Conservation (phyloP, 805 yeast species). For the Monosporozyma siamensis region DNA sequence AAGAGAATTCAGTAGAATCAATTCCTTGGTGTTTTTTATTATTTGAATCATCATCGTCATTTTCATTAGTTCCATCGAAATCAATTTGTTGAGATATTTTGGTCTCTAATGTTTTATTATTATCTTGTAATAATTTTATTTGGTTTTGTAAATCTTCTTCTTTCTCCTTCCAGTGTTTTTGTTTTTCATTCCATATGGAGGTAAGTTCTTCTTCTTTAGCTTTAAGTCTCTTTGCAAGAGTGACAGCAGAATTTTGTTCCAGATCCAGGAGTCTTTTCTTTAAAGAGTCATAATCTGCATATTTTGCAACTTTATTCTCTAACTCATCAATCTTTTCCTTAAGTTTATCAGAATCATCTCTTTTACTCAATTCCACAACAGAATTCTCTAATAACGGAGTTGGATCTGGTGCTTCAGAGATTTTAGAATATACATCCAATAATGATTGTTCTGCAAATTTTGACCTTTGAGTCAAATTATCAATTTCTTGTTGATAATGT, state of each 20-base stretch:
- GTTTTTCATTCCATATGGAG: slow-evolving; percentile 63
- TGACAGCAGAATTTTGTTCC: slow-evolving; percentile 53
- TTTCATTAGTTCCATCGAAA: slow-evolving; percentile 29
- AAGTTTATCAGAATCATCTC: slow-evolving; percentile 43
- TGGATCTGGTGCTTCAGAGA: slow-evolving; percentile 93
- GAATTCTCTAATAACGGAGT: slow-evolving; percentile 66
- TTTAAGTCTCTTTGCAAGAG: slow-evolving; percentile 42
- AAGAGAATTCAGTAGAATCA: slow-evolving; percentile 41
- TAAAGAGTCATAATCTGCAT: slow-evolving; percentile 72
- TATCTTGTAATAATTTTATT: slow-evolving; percentile 41
- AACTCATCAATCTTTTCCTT: slow-evolving; percentile 42
- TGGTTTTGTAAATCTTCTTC: slow-evolving; percentile 46
- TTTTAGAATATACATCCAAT: slow-evolving; percentile 59
- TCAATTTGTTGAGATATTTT: slow-evolving; percentile 53
- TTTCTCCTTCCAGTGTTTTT: slow-evolving; percentile 54
- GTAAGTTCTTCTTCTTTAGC: slow-evolving; percentile 69
- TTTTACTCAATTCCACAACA: slow-evolving; percentile 49
- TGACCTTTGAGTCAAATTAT: slow-evolving; percentile 65
- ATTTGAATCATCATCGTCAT: slow-evolving; percentile 9
- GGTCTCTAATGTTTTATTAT: slow-evolving; percentile 56
- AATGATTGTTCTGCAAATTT: slow-evolving; percentile 66
- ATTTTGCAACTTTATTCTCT: slow-evolving; percentile 50
- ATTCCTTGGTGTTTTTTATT: slow-evolving; percentile 13
- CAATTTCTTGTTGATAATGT: slow-evolving; percentile 82
- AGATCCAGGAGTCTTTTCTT: slow-evolving; percentile 50